A percentile compares a stretch with the other conserved stretches of the same genome.
These are phyloP conservation scores for Ogataea nitratoaversa DNA, from an alignment of 805 yeast genomes.

Conservation along the genomic window DNA sequence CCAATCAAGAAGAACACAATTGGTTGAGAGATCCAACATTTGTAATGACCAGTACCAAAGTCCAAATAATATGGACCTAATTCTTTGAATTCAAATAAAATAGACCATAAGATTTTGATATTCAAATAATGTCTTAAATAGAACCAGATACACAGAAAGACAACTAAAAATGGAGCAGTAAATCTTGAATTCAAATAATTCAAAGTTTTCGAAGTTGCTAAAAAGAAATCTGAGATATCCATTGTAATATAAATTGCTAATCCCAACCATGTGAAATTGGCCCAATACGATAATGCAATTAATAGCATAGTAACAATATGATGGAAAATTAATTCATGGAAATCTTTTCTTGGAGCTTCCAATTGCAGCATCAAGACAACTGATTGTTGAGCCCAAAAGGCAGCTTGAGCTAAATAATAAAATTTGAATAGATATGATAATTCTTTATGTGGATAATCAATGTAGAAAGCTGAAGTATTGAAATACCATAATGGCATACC, in stretches of 20 bases:
- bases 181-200: conserved; percentile 73
- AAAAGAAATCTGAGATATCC: conserved; percentile 92
- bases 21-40: conserved; percentile 92
- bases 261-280: conserved; percentile 97
- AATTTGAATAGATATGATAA: conserved; percentile 68
- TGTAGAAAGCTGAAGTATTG: conserved; percentile 77
- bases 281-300: conserved; percentile 82
- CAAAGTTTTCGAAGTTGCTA: conserved; percentile 79
- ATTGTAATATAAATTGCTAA: conserved; percentile 84
- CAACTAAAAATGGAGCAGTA: conserved; percentile 60
- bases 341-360: conserved; percentile 95
- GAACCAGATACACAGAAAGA: conserved; percentile 73
- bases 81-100: conserved; percentile 78
- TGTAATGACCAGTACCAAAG: conserved; percentile 90
- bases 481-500: conserved; percentile 85
- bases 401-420: conserved; percentile 87
- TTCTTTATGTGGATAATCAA: conserved; percentile 74
- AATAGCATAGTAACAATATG: conserved; percentile 88
- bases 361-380: conserved; percentile 75
- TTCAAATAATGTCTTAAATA: conserved; percentile 88
- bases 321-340: conserved; percentile 84
- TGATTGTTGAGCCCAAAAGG: conserved; percentile 97
- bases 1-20: conserved; percentile 75
- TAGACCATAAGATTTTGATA: conserved; percentile 75
- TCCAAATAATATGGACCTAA: conserved; percentile 79